A percentile compares a stretch with the other conserved stretches of the same genome.
Conservation (phyloP, 1,284 basidiomycete species). For the Tremellales sp. region DNA sequence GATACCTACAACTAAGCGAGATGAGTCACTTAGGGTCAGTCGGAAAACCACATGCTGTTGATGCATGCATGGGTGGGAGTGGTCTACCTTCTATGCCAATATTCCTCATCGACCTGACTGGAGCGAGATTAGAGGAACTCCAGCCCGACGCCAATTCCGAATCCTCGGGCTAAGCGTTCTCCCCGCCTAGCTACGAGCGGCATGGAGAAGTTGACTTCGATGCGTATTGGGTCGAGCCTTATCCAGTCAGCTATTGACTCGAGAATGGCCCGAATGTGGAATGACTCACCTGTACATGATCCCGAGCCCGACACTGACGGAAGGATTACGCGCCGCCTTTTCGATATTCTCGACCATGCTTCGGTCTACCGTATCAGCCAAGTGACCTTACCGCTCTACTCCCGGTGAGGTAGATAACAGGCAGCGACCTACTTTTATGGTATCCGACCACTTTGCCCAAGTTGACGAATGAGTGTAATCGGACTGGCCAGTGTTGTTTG, state of each 20-base stretch:
- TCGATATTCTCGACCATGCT: constrained; percentile 39
- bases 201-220: constrained; percentile 86
- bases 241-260: neutral
- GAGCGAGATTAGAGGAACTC: constrained; percentile 58
- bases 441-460: constrained; percentile 73
- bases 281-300: constrained; percentile 66
- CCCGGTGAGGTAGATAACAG: constrained; percentile 25
- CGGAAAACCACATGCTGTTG: no score
- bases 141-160: constrained; percentile 89
- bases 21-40: no score
- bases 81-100: no score
- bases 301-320: constrained; percentile 76
- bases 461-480: constrained; percentile 80
- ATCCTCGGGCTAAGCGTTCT: constrained; percentile 72
- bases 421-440: constrained; percentile 54
- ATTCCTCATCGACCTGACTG: no score
- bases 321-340: constrained; percentile 47
- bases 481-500: constrained; percentile 82
- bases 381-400: constrained; percentile 48
- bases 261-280: no score
- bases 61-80: no score
- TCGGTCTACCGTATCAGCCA: constrained; percentile 30
- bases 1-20: no score
- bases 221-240: constrained; percentile 41
- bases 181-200: constrained; percentile 73